phyloP scores from a whole-genome alignment of 1,284 basidiomycete species.

The Papiliotrema flavescens region DNA sequence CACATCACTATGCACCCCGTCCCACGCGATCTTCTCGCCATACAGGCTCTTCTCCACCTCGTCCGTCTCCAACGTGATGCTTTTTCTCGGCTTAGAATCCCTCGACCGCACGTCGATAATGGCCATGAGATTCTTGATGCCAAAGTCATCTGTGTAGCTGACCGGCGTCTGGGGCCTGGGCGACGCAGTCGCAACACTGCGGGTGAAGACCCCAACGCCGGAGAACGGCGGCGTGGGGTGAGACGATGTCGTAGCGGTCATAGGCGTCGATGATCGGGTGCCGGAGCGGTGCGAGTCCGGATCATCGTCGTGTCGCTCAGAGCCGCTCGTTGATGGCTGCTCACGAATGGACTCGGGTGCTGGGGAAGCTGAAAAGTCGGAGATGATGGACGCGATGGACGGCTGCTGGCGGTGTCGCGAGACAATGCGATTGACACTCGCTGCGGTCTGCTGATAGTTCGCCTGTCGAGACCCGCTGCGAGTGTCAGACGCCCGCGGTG shows the following conservation, averaged over 20 bases:
- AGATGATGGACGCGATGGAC: slow-evolving; percentile 46
- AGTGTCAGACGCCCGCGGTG: slow-evolving; percentile 15
- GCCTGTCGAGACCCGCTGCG: slow-evolving; percentile 4
- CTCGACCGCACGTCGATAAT: slow-evolving; percentile 67
- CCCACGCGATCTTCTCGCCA: slow-evolving; percentile 56
- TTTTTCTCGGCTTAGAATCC: slow-evolving; percentile 20
- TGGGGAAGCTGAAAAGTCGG: slow-evolving; percentile 25
- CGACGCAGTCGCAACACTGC: slow-evolving; percentile 26
- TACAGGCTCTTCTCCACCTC: slow-evolving; percentile 70
- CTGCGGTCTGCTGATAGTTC: slow-evolving; percentile 23
- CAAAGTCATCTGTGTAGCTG: slow-evolving; percentile 75
- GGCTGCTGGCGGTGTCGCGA: slow-evolving; percentile 45
- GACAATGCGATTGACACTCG: slow-evolving; percentile 29
- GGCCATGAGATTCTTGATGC: slow-evolving; percentile 73
- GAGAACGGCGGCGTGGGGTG: slow-evolving; percentile 33
- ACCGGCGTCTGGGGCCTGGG: slow-evolving; percentile 46
- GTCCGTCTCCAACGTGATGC: slow-evolving; percentile 51
- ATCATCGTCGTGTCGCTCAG: slow-evolving; percentile 6
- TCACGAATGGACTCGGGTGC: slow-evolving; percentile 11
- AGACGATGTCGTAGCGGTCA: slow-evolving; percentile 38
- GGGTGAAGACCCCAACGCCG: slow-evolving; percentile 19
- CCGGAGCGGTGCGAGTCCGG: neutral
- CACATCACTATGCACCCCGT: slow-evolving; percentile 65
- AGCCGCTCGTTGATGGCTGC: slow-evolving; percentile 1
- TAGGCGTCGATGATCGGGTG: slow-evolving; percentile 35